Evolutionary conservation across 2,329 filamentous ascomycete genomes (phyloP), one percentile per base, ranked within the genome.

Genomic region (Sarocladium oryzae): DNA sequence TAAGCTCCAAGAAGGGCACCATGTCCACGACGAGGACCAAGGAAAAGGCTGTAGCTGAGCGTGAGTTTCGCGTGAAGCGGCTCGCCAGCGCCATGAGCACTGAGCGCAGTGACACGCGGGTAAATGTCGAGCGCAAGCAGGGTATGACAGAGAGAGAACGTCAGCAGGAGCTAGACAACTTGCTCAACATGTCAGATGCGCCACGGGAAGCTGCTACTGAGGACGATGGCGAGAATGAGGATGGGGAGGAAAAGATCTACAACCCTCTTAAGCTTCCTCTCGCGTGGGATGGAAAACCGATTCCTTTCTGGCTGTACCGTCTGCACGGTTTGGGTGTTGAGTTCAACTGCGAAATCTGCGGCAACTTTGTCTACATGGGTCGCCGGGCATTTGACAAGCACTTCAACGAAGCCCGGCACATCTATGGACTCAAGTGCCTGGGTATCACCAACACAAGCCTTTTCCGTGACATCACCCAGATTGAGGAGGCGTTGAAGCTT

Each of bases 341-440:
- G 61, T 96, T 96, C 59, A 79, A 87, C 0, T 99, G 93, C 73
- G 92, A 99, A 66, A 89, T 99, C 52, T 99, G 93, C 64, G 93
- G 93, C 52, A 97, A 97, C 69, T 96, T 90, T 63, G 90, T 96
- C n/a, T 97, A 97, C 73, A 96, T 96, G 87, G 93, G 93, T 15
- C 81, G 93, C 21, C 82, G 93, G 48, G 91, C 91, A 1, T 99
- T 96, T 61, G 93, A 99, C 66, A 99, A 99, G 75, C 93, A 99
- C 67, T 99, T 99, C 72, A 95, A 91, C 58, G 93, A 99, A 68
- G 84, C 88, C 8, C 77, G 90, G 50, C 93, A 99, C 64, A 87
- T 97, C 46, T 93, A 96, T 64, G 93, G 93, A 1, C 72, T 99
- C 58, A 93, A 95, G 67, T 96, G 92, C 63, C 72, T 99, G 49